Percentiles rank a stretch among this genome's conserved stretches.
Conservation (phyloP, 768 basidiomycete species). For the Mycena galopus region DNA sequence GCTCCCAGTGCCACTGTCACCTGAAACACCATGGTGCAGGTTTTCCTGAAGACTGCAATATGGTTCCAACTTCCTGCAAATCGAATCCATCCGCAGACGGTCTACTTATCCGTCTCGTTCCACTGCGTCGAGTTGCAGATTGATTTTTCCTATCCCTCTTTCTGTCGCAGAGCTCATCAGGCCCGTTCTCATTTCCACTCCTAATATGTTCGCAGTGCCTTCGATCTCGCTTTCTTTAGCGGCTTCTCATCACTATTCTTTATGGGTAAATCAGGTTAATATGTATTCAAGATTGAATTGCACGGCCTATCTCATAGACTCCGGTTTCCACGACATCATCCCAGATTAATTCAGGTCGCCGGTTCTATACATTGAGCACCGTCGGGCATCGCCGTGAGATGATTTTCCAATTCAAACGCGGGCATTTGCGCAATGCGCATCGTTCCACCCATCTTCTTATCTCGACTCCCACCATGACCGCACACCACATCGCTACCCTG, state of each 20-base stretch:
- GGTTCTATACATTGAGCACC: background rate
- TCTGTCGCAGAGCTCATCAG: too few species aligned
- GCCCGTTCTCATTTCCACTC: background rate
- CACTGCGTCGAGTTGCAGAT: background rate
- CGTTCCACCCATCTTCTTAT: background rate
- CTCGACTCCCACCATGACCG: conserved; percentile 1
- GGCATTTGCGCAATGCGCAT: background rate
- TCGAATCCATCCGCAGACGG: background rate
- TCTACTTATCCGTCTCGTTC: background rate
- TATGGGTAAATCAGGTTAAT: background rate
- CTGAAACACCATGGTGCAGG: too few species aligned
- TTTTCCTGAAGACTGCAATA: background rate
- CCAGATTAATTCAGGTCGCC: background rate
- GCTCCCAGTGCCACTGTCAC: background rate
- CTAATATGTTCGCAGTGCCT: background rate
- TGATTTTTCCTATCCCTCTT: background rate
- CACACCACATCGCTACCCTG: conserved; percentile 26
- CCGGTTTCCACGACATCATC: background rate
- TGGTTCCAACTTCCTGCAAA: background rate
- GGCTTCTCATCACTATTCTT: background rate
- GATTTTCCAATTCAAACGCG: background rate
- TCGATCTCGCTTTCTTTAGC: background rate
- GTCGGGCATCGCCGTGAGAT: background rate
- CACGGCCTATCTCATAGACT: background rate
- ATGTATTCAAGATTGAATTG: background rate